A percentile compares a stretch with the other conserved stretches of the same genome.
Conservation (phyloP, 352 stramenopile genomes). For the Phytophthora kernoviae region DNA sequence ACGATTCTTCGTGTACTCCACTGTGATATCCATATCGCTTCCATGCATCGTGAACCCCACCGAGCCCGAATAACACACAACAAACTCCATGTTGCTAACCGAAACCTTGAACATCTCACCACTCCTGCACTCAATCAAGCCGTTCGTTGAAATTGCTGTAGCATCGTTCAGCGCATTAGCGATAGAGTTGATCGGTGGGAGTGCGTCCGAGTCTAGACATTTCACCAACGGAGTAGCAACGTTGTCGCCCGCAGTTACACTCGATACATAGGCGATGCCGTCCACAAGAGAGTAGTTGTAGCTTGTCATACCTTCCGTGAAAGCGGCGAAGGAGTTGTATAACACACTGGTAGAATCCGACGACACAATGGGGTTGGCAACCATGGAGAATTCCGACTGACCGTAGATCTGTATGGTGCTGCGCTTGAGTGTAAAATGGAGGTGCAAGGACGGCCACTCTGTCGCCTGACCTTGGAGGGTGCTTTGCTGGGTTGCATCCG, state of each 20-base stretch:
- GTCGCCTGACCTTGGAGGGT: not conserved
- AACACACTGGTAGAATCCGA: conserved; percentile 16
- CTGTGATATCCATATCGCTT: conserved; percentile 26
- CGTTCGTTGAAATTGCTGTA: conserved; percentile 12
- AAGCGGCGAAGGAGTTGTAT: conserved; percentile 32
- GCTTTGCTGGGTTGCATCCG: too few species aligned
- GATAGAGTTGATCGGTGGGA: conserved; percentile 32
- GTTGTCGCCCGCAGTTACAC: conserved; percentile 3
- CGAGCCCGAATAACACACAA: conserved; percentile 22
- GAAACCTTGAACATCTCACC: conserved; percentile 27
- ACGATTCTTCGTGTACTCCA: conserved; percentile 13
- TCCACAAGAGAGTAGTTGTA: conserved; percentile 36
- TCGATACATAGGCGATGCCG: conserved; percentile 25
- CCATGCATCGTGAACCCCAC: conserved; percentile 19
- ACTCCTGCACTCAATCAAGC: conserved; percentile 18
- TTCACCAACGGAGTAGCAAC: not conserved
- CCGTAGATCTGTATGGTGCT: conserved; percentile 34
- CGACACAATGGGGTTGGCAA: conserved; percentile 27
- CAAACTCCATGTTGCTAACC: conserved; percentile 30
- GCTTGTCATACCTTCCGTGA: conserved; percentile 19
- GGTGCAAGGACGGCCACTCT: not conserved
- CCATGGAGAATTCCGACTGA: conserved; percentile 31
- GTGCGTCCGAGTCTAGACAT: conserved; percentile 16
- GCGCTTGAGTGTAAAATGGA: conserved; percentile 43
- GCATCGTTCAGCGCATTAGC: conserved; percentile 23